A percentile compares a stretch with the other conserved stretches of the same genome.
Conservation (phyloP, 768 basidiomycete genomes). For the Mycena alexandri region DNA sequence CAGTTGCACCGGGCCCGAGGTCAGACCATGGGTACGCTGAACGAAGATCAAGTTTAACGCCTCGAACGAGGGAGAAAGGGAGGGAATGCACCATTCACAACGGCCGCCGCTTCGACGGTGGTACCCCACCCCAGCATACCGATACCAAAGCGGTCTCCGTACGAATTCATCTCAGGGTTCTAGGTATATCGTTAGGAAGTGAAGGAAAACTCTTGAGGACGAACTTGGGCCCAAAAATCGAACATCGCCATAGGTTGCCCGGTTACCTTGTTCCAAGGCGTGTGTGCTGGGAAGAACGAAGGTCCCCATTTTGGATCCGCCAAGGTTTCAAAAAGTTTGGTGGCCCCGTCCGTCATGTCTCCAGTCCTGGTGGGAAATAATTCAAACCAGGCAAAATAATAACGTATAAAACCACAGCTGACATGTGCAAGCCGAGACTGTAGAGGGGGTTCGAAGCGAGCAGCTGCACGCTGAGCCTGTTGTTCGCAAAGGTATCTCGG, state of each 20-base stretch:
- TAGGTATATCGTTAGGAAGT: background rate
- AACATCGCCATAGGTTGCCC: slow-evolving; percentile 32
- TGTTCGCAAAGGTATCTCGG: slow-evolving; percentile 44
- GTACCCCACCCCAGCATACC: slow-evolving; percentile 37
- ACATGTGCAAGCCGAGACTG: slow-evolving; percentile 36
- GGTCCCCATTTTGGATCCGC: slow-evolving; percentile 32
- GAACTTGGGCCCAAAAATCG: slow-evolving; percentile 34
- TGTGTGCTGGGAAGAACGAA: slow-evolving; percentile 33
- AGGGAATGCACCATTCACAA: slow-evolving; percentile 22
- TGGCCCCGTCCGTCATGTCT: slow-evolving; percentile 30
- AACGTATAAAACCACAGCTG: background rate
- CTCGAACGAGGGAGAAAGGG: background rate
- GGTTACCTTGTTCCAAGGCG: slow-evolving; percentile 31
- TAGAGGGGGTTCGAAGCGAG: slow-evolving; percentile 34
- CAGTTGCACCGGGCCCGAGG: slow-evolving; percentile 38
- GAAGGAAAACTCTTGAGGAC: background rate
- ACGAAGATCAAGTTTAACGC: background rate
- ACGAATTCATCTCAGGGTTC: slow-evolving; percentile 24
- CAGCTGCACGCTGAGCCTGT: slow-evolving; percentile 41
- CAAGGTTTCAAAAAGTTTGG: slow-evolving; percentile 30
- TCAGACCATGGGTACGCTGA: slow-evolving; percentile 47
- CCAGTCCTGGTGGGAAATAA: slow-evolving; percentile 19
- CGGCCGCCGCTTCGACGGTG: slow-evolving; percentile 28
- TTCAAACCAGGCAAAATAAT: background rate
- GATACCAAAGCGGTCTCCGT: slow-evolving; percentile 33